A percentile compares a stretch with the other conserved stretches of the same genome.
phyloP scores from a whole-genome alignment of 768 basidiomycete species.

The Pleurotus tuber-regium region DNA sequence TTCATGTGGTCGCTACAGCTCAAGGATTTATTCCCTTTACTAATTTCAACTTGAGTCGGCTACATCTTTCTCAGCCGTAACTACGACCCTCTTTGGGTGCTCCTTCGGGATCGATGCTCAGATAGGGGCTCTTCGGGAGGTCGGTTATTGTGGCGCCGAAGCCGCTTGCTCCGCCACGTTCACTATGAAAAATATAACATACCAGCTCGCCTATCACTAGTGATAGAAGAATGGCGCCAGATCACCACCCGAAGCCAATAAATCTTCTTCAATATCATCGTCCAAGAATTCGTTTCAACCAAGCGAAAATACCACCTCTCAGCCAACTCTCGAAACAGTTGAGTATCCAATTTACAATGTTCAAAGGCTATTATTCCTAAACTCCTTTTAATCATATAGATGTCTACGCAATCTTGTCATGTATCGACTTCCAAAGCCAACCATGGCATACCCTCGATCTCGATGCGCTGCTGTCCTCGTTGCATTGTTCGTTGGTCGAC shows the following conservation, averaged over 20 bases:
- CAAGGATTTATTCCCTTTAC: too few species aligned
- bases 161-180: too few species aligned
- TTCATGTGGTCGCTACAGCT: too few species aligned
- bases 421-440: constrained; percentile 42
- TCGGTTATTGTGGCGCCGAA: too few species aligned
- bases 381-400: constrained; percentile 26
- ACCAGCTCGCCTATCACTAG: too few species aligned
- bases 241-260: constrained; percentile 17
- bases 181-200: too few species aligned
- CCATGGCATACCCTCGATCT: constrained; percentile 49
- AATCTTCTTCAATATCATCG: constrained; percentile 51
- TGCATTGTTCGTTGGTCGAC: constrained; percentile 80
- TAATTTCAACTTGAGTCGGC: too few species aligned
- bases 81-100: too few species aligned
- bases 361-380: neutral
- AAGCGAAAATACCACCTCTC: constrained; percentile 44
- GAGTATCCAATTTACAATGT: constrained; percentile 10
- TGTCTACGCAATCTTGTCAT: constrained; percentile 55
- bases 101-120: too few species aligned
- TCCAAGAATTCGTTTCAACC: constrained; percentile 36
- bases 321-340: constrained; percentile 51
- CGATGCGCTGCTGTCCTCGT: constrained; percentile 76
- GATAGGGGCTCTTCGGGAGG: too few species aligned
- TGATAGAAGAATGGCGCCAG: constrained; percentile 9
- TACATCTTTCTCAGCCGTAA: too few species aligned